Conservation (phyloP, 176 grass and related monocot species). For the Panicum miliaceum region DNA sequence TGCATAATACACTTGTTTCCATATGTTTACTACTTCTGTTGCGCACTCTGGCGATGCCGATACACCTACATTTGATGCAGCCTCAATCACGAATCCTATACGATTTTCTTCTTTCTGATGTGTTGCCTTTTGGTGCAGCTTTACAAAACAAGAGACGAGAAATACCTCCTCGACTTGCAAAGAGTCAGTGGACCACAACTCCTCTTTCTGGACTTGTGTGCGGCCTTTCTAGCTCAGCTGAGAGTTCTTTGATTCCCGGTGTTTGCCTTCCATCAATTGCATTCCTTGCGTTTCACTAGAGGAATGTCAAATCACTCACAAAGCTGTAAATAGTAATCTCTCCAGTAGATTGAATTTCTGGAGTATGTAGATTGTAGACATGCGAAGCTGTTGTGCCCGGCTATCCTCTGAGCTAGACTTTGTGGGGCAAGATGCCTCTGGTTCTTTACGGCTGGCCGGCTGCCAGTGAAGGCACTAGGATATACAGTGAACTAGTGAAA, state of each 20-base stretch:
- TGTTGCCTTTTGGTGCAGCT: constrained; percentile 45
- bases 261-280: background rate
- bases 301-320: constrained; percentile 28
- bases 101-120: constrained; percentile 25
- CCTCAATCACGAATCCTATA: constrained; percentile 7
- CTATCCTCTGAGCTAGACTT: constrained; percentile 27
- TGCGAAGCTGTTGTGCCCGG: constrained; percentile 24
- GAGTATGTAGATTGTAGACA: constrained; percentile 45
- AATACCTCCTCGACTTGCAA: constrained; percentile 85
- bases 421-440: constrained; percentile 20
- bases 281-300: constrained; percentile 21
- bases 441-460: constrained; percentile 31
- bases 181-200: constrained; percentile 69
- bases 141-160: constrained; percentile 92
- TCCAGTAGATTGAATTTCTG: constrained; percentile 42
- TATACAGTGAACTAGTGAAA: constrained; percentile 7
- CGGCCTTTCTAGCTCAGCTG: constrained; percentile 79
- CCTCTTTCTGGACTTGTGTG: constrained; percentile 82
- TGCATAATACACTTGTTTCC: background rate
- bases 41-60: background rate
- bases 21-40: background rate
- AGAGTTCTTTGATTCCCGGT: constrained; percentile 61
- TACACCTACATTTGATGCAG: background rate
- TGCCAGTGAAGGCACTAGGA: constrained; percentile 30
- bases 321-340: constrained; percentile 54